Evolutionary conservation across 2,329 filamentous ascomycete genomes (phyloP).

Genomic region (Trichoderma sp.): DNA sequence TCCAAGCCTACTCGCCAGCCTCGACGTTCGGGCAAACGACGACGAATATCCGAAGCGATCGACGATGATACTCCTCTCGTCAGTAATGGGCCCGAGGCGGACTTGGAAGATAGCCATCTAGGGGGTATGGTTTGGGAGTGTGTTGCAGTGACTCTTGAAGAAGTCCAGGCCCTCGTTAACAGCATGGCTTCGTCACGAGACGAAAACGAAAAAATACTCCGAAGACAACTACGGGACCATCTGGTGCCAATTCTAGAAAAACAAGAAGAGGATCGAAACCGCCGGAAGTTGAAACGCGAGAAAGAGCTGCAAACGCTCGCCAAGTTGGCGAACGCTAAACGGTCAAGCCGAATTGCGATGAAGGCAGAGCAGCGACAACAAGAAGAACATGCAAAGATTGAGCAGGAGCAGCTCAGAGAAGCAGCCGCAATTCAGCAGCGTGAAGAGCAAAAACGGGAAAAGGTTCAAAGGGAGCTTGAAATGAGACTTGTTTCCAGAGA

Average conservation of each 20-base stretch:
- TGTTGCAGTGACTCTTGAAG: conserved; percentile 74
- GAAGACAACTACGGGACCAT: conserved; percentile 69
- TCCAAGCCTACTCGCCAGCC: conserved; percentile 49
- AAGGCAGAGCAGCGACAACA: conserved; percentile 76
- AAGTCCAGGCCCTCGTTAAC: conserved; percentile 70
- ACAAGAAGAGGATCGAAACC: conserved; percentile 70
- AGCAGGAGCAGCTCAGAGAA: conserved; percentile 46
- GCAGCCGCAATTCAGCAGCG: conserved; percentile 67
- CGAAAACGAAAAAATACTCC: conserved; percentile 77
- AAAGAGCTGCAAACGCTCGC: conserved; percentile 78
- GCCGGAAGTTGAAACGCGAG: conserved; percentile 64
- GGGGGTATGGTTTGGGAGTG: conserved; percentile 88
- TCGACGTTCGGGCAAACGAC: conserved; percentile 68
- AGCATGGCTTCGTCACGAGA: conserved; percentile 74
- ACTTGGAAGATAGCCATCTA: conserved; percentile 57
- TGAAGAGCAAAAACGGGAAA: conserved; percentile 58
- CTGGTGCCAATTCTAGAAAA: conserved; percentile 83
- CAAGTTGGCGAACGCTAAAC: conserved; percentile 88
- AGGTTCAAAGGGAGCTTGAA: conserved; percentile 70
- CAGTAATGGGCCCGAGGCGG: conserved; percentile 32
- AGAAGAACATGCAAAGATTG: conserved; percentile 68
- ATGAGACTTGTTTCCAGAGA: conserved; percentile 80
- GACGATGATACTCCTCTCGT: conserved; percentile 36
- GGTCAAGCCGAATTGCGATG: conserved; percentile 83
- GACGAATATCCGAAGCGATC: conserved; percentile 49